Base-by-base conservation (phyloP, 2,329 filamentous ascomycete genomes). In the Aureobasidium sp. region DNA sequence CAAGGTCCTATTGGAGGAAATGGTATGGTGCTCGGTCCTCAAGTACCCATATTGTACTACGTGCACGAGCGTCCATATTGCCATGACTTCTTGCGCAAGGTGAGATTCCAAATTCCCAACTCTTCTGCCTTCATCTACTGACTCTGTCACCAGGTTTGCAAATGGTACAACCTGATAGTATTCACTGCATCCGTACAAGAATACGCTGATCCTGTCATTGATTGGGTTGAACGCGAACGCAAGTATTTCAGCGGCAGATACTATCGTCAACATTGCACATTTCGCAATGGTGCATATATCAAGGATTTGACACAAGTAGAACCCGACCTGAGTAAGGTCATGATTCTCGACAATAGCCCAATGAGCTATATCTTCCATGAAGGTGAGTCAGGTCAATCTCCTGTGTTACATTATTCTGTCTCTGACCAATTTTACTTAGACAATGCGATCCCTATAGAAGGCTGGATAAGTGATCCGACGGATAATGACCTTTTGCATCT, bases 321-420 rank as follows among this genome's bases (percentile, higher is more conserved):
- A 80, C 92, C 94, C 20, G 94, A 99, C 74, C 79, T 99, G 71
- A 97, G 92, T 78, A 95, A 91, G 77, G 94, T 99, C 64, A 96
- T 97, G 89, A 99, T 99, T 73, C 80, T 99, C 75, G 94, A 99
- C 78, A 99, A 99, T 73, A 97, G 91, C 75, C 94, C 94, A 61
- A 85, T 97, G 80, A 97, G 92, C 78, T 99, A 97, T 77, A 90
- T 97, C 78, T 97, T 97, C 77, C 93, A 97, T 73, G 91, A 96
- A 87, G 93, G 94, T 94, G 78, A 72, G 59, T 63, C 36, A 59
- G 4, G 3, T 20, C 17, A 26, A 53, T 48, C 15, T 37, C 34
- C 32, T 29, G 12, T 23, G n/a, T 27, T 13, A 52, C 2, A 52
- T 13, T 12, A 23, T 13, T 29, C 39, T 29, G 26, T 63, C 17